A percentile compares a stretch with the other conserved stretches of the same genome.
Evolutionary conservation across 306 rosid species (phyloP).

Genomic region (Cajanus cajan): DNA sequence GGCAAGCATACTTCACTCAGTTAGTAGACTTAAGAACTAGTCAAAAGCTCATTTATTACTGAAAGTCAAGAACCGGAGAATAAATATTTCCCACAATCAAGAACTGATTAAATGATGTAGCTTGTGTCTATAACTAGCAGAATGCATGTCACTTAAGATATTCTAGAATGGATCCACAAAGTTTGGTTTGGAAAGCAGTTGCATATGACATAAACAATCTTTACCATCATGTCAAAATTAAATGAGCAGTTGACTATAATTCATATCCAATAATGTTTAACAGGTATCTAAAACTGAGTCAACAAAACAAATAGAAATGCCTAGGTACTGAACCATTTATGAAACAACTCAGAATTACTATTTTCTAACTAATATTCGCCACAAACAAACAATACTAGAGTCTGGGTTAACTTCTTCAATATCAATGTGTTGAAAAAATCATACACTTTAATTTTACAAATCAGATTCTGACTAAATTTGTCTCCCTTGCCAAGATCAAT

Average conservation of each 20-base stretch:
- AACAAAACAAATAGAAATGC: not conserved
- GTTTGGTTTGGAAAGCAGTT: not conserved
- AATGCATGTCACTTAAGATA: not conserved
- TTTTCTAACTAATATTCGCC: not conserved
- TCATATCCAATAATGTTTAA: not conserved
- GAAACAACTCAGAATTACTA: not conserved
- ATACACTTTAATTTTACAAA: not conserved
- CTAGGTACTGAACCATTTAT: not conserved
- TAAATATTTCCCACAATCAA: not conserved
- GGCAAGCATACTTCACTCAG: conserved; percentile 12
- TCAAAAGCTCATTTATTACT: not conserved
- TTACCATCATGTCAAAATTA: conserved; percentile 1
- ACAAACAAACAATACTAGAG: not conserved
- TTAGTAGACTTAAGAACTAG: not conserved
- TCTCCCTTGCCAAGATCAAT: conserved; percentile 6
- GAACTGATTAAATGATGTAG: not conserved
- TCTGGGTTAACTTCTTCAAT: not conserved
- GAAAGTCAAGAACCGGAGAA: not conserved
- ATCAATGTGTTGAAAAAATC: not conserved
- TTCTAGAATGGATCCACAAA: not conserved
- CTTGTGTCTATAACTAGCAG: not conserved
- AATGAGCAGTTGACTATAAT: not conserved
- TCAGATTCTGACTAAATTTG: conserved; percentile 1
- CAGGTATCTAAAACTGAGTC: not conserved
- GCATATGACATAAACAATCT: not conserved